Base-by-base conservation (phyloP, 2,329 filamentous ascomycete species). In the Exophiala viscosa region DNA sequence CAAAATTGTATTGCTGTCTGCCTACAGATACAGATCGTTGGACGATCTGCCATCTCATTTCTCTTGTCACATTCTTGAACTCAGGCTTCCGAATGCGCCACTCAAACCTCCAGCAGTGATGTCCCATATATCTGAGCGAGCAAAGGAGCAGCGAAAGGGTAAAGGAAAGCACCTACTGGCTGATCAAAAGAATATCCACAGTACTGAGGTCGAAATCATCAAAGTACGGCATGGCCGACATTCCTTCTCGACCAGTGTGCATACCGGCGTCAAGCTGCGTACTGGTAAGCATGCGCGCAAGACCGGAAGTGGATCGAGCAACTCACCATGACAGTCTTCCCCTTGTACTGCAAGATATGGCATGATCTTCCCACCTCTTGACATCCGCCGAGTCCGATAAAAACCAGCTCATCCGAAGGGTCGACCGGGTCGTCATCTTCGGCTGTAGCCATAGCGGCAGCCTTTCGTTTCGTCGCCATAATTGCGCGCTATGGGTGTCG, bases 311-410 rank as follows among this genome's bases (percentile, higher is more conserved):
- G 9, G 13, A 13, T 42, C 11, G 3, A 45, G 15, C 36, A 4
- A 28, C 83, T 62, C 76, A 95, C 90, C 93, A 99, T 99, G 62
- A 99, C 90, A 5, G 92, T 97, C 73, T 99, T 99, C 57, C 93
- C 93, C 74, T 97, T 99, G 81, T 99, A 99, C 67, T 97, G 90
- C 55, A 99, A 85, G 64, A 99, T 96, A 69, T 99, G 93, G 71
- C 93, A 97, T 61, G 93, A 97, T 61, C 93, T 82, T 48, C 93
- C 93, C 57, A 99, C 93, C 73, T 99, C 93, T 70, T 96, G 97
- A 62, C 93, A 93, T 57, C 93, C 93, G 57, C 93, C 93, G 34
- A 99, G 76, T 65, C 90, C 95, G 49, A 96, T 81, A 66, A 99
- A 99, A 75, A 90, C 88, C 53, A 99, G 82, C 76, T 97, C 90